Conservation (phyloP, 352 stramenopile genomes). For the Nothophytophthora sp. region DNA sequence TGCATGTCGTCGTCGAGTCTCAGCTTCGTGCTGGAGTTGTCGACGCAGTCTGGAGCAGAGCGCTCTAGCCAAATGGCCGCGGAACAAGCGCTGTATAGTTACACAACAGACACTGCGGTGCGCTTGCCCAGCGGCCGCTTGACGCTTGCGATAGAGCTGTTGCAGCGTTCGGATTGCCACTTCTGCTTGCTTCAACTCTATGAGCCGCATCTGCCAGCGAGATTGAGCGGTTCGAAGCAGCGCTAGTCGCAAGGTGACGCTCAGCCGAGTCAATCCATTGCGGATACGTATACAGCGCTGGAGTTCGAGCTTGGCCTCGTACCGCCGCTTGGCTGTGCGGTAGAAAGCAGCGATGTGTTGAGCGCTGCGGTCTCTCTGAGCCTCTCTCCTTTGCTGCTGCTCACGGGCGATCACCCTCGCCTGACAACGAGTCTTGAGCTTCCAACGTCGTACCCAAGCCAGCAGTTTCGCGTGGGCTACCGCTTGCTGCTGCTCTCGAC, state of each 20-base stretch:
- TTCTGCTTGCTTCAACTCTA: not conserved
- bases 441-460: constrained; percentile 13
- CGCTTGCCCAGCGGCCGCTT: not conserved
- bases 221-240: constrained; percentile 2
- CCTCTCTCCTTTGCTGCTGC: constrained; percentile 6
- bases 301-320: not conserved
- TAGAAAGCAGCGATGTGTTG: constrained; percentile 8
- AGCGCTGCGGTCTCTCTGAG: not conserved
- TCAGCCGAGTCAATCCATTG: constrained; percentile 5
- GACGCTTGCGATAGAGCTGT: not conserved
- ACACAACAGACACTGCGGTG: not conserved
- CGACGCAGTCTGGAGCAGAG: not conserved
- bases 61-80: constrained; percentile 3
- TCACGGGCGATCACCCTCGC: constrained; percentile 3
- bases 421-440: constrained; percentile 7
- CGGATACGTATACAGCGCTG: not conserved
- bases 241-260: not conserved
- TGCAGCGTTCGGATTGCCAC: constrained; percentile 7
- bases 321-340: constrained; percentile 1
- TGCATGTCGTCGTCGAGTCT: not conserved
- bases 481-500: not conserved
- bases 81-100: constrained; percentile 16
- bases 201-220: constrained; percentile 2
- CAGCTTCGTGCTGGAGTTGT: constrained; percentile 1
- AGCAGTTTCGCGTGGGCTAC: constrained; percentile 4